Evolutionary conservation across 768 basidiomycete genomes (phyloP), one percentile per base, ranked within the genome.

Genomic region (Leccinum longicurvipes): DNA sequence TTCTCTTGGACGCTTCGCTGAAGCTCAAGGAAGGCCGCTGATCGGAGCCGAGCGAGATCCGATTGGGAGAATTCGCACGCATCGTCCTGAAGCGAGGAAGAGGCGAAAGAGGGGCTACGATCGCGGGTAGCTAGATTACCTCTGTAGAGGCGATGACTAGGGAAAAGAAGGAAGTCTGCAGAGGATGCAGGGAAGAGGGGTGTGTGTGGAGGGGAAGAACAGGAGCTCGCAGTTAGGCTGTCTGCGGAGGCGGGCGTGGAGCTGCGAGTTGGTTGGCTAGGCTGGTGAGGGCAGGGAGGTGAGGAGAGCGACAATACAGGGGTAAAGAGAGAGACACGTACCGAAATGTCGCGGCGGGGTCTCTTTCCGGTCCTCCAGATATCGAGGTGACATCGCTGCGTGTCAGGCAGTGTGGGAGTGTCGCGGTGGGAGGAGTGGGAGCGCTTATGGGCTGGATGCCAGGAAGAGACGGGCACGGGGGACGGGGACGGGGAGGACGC

Each of bases 11-110:
- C 76, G 58, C 81, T 86, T 63, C 78, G 76, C 44, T 77, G 82
- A 36, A 90, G 78, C 60, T 87, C 85, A 69, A 78, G 77, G 57
- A 87, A 87, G 6, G 88, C 87, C 54, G 75, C 76, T 0, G 85
- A 82, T 54, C 82, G 81, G 48, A 87, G 72, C 41, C 74, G 77
- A 31, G 67, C 68, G 5, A 82, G 70, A 47, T 76, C 74, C 6
- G 56, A 65, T 15, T 67, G 48, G 28, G 69, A 61, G 25, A 56
- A 56, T 25, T 66, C 63, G 24, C 54, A 63, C 32, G 52, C n/a
- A 48, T 70, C 72, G 53, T 60, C 60, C 3, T 49, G 55, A 31
- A 58, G 50, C 53, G 49, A 50, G 7, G 63, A 54, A 12, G 39
- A 44, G 55, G 68, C 59, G 31, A 53, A 63, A 60, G 67, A 68